Evolutionary conservation across 2,329 filamentous ascomycete species (phyloP).

Genomic region (Hypoxylon sp.): DNA sequence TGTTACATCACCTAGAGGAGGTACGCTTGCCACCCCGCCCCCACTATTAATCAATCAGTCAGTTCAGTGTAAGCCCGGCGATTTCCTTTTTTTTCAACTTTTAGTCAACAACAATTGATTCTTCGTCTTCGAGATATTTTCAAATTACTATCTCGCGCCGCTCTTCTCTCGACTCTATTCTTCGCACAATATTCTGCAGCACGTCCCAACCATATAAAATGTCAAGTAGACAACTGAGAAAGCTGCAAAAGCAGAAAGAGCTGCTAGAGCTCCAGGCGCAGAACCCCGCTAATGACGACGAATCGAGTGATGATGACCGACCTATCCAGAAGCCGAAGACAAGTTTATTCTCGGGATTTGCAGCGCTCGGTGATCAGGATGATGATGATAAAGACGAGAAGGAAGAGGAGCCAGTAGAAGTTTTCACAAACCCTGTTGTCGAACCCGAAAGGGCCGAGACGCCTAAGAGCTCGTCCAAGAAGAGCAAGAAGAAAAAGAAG

Average conservation of each 20-base stretch:
- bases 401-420: slow-evolving; percentile 50
- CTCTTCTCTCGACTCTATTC: background rate
- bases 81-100: background rate
- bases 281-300: slow-evolving; percentile 57
- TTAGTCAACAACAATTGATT: background rate
- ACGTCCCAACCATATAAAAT: slow-evolving; percentile 39
- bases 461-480: slow-evolving; percentile 51
- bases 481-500: slow-evolving; percentile 57
- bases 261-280: slow-evolving; percentile 56
- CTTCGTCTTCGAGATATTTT: too few species aligned
- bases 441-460: slow-evolving; percentile 34
- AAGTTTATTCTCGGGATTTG: slow-evolving; percentile 64
- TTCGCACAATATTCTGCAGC: background rate
- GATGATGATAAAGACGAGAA: slow-evolving; percentile 50
- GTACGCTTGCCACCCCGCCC: slow-evolving; percentile 13
- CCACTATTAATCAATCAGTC: slow-evolving; percentile 7
- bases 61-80: background rate
- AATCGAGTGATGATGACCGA: slow-evolving; percentile 52
- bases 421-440: slow-evolving; percentile 34
- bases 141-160: background rate
- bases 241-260: slow-evolving; percentile 63
- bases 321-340: slow-evolving; percentile 57
- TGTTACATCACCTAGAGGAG: too few species aligned
- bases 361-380: slow-evolving; percentile 63
- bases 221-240: slow-evolving; percentile 53